These are phyloP conservation scores for Boletellus ananas DNA, from an alignment of 768 basidiomycete species.

Conservation along the genomic window DNA sequence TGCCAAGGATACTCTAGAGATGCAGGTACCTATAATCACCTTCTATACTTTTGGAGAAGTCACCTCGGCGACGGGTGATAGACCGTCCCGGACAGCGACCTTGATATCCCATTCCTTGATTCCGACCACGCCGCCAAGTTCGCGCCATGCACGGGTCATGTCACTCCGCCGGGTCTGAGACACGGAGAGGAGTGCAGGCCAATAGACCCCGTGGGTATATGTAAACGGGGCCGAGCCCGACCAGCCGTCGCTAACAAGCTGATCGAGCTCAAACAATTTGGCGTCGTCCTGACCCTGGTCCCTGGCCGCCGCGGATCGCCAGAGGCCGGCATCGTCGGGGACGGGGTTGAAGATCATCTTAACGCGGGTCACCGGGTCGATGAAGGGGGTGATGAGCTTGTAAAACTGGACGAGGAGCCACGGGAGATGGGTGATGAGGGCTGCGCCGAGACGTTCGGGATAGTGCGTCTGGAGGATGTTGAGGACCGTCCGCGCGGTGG, in stretches of 20 bases:
- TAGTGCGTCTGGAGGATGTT: slow-evolving; percentile 78
- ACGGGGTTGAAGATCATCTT: slow-evolving; percentile 76
- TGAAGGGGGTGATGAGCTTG: slow-evolving; percentile 74
- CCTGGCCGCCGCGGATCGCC: slow-evolving; percentile 23
- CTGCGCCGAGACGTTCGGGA: slow-evolving; percentile 77
- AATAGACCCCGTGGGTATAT: slow-evolving; percentile 74
- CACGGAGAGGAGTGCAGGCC: slow-evolving; percentile 58
- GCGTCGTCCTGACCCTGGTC: slow-evolving; percentile 16
- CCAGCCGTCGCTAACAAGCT: slow-evolving; percentile 70
- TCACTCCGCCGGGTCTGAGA: slow-evolving; percentile 46
- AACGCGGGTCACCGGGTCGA: slow-evolving; percentile 75
- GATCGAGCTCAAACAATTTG: slow-evolving; percentile 58
- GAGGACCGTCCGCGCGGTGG: slow-evolving; percentile 41
- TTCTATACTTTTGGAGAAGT: neutral
- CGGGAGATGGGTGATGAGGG: slow-evolving; percentile 78
- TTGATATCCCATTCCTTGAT: slow-evolving; percentile 81
- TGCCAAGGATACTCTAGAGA: neutral
- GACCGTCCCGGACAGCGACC: slow-evolving; percentile 20
- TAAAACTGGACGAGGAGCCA: slow-evolving; percentile 72
- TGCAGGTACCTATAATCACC: slow-evolving; percentile 1
- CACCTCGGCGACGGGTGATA: neutral
- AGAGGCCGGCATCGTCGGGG: slow-evolving; percentile 21
- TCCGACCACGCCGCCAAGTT: slow-evolving; percentile 66
- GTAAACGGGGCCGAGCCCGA: slow-evolving; percentile 63
- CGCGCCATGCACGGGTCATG: slow-evolving; percentile 62